Conservation (phyloP, 75 land plant genomes). For the Pinus taeda region DNA sequence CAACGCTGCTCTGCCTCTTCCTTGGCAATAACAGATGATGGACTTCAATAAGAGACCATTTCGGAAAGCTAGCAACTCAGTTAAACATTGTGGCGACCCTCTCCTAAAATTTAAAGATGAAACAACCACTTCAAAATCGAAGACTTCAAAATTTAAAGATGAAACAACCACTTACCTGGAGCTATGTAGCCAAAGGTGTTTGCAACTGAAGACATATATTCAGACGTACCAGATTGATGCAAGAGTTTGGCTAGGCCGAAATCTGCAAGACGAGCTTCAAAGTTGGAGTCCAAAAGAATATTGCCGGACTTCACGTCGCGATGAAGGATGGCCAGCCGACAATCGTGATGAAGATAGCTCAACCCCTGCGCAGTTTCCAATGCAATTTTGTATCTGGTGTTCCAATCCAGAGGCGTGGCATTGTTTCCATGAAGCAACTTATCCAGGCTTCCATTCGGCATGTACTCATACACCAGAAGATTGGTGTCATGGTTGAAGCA, state of each 20-base stretch:
- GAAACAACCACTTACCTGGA: constrained; percentile 36
- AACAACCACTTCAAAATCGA: neutral
- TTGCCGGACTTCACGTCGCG: constrained; percentile 72
- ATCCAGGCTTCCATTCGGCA: constrained; percentile 71
- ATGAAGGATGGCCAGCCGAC: constrained; percentile 64
- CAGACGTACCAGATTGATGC: constrained; percentile 41
- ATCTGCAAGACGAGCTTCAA: constrained; percentile 77
- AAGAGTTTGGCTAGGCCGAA: constrained; percentile 73
- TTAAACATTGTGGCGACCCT: too few relatives aligned
- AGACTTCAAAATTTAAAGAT: neutral
- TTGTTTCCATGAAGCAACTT: constrained; percentile 58
- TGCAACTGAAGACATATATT: constrained; percentile 73
- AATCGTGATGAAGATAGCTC: constrained; percentile 78
- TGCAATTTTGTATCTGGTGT: constrained; percentile 54
- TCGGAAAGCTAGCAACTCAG: too few relatives aligned
- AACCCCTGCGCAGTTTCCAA: constrained; percentile 42
- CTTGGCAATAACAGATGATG: too few relatives aligned
- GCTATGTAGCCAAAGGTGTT: constrained; percentile 89
- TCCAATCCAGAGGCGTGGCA: constrained; percentile 54
- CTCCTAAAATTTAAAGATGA: neutral
- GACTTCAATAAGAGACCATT: too few relatives aligned
- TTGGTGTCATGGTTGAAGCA: constrained; percentile 67
- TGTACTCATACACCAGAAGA: constrained; percentile 67
- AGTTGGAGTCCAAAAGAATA: constrained; percentile 51
- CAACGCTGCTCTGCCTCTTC: too few relatives aligned